Base-by-base conservation (phyloP, 2,329 filamentous ascomycete genomes). In the Cladosporium cucumerinum region DNA sequence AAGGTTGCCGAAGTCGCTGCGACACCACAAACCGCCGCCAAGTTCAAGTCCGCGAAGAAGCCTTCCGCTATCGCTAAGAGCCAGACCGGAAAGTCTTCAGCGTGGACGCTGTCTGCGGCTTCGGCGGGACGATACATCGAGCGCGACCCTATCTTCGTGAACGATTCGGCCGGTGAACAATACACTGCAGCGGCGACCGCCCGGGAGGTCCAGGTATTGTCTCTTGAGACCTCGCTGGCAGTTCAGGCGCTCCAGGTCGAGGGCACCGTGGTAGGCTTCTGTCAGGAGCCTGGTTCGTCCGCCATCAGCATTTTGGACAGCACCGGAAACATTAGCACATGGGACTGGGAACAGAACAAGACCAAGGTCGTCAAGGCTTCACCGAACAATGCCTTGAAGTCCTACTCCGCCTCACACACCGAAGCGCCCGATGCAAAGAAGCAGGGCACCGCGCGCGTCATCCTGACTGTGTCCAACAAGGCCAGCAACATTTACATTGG, bases 201-300 rank as follows among this genome's bases (percentile, higher is more conserved):
- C 1, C 71, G 70, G 18, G 71, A 75, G 55, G 68, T 74, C 2
- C 72, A 74, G 54, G 63, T 76, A 5, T 65, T 95, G 77, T 90
- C 91, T 1, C 86, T 91, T 32, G 82, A 86, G 68, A 93, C 92
- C 63, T 98, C 95, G 1, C 85, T 96, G 58, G 85, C 96, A 25
- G 82, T 92, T 54, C 88, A 51, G n/a, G 54, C 62, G 10, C 62
- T 59, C 21, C 54, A 64, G n/a, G 8, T 64, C 46, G 43, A 32
- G 3, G 60, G 60, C 32, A 76, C 74, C 12, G 78, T 89, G 25
- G 77, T 81, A 25, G 80, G 81, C 26, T 87, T 82, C 71, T 62
- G 81, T 26, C 79, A 78, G 18, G 76, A 75, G 28, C 63, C 57
- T 46, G 63, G 49, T 46, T 60, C 63, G 3, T 55, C 57, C 16